A percentile compares a stretch with the other conserved stretches of the same genome.
Conservation (phyloP, 192 early-diverging fungal genomes). For the Mortierella hygrophila region DNA sequence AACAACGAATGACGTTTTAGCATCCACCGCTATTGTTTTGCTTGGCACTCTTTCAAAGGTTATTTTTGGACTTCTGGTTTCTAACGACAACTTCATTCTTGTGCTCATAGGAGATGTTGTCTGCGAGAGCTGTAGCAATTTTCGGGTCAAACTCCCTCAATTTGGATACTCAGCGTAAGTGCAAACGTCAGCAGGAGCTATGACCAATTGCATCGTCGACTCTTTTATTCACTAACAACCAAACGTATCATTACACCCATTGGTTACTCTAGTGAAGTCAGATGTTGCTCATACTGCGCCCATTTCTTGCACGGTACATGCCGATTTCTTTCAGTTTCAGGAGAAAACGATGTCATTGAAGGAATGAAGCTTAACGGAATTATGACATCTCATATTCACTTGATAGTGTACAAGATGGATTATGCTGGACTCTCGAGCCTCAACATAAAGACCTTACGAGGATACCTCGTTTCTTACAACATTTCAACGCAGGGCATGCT, state of each 20-base stretch:
- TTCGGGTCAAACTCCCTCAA: conserved; percentile 37
- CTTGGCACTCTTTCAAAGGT: neutral
- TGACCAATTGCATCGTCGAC: neutral
- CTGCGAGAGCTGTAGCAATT: conserved; percentile 51
- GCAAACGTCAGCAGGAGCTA: neutral
- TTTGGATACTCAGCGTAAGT: conserved; percentile 57
- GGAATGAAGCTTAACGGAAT: neutral
- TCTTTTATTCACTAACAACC: neutral
- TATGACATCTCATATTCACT: neutral
- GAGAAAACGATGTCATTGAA: neutral
- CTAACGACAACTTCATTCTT: neutral
- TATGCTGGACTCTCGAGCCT: conserved; percentile 41
- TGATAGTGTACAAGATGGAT: conserved; percentile 47
- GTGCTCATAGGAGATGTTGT: conserved; percentile 33
- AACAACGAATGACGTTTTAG: neutral
- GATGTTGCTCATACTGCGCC: conserved; percentile 48
- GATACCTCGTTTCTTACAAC: conserved; percentile 47
- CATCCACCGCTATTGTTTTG: neutral
- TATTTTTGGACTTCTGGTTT: neutral
- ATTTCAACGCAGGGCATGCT: conserved; percentile 53
- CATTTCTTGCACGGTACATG: conserved; percentile 41
- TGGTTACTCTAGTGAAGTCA: conserved; percentile 36
- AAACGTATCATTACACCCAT: neutral
- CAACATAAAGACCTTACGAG: conserved; percentile 46
- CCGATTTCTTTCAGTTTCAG: neutral